A percentile compares a stretch with the other conserved stretches of the same genome.
Conservation (phyloP, 2,329 filamentous ascomycete genomes). For the Penicillium sp. region DNA sequence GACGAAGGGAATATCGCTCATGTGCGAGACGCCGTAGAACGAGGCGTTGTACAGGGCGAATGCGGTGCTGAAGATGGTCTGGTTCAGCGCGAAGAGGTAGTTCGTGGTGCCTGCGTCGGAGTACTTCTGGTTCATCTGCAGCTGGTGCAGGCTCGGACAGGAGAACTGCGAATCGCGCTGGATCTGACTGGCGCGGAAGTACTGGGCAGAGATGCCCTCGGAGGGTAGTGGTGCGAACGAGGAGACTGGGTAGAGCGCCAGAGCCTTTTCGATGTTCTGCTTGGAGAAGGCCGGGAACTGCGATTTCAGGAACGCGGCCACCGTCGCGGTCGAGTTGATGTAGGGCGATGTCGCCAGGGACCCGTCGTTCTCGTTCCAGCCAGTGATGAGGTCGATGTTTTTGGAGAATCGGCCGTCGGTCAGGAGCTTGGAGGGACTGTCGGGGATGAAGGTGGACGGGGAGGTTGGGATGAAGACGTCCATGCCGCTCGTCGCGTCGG, state of each 20-base stretch:
- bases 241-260: conserved; percentile 9
- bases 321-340: no score
- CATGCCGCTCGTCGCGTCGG: conserved; percentile 2
- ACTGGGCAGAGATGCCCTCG: conserved; percentile 8
- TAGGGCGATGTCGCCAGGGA: conserved; percentile 8
- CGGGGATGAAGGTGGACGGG: conserved; percentile 12
- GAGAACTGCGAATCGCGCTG: conserved; percentile 5
- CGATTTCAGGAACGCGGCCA: no score
- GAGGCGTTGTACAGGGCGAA: not conserved
- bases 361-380: conserved; percentile 12
- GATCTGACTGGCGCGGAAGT: conserved; percentile 11
- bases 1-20: conserved; percentile 14
- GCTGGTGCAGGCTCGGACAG: conserved; percentile 6
- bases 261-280: conserved; percentile 4
- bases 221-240: conserved; percentile 1
- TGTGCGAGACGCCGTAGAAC: conserved; percentile 8
- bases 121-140: conserved; percentile 13
- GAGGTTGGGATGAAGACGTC: conserved; percentile 9
- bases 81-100: conserved; percentile 12
- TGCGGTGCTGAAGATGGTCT: conserved; percentile 11
- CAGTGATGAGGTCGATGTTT: conserved; percentile 12
- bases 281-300: conserved; percentile 2
- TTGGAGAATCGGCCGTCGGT: conserved; percentile 10
- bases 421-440: conserved; percentile 10
- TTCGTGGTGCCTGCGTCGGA: conserved; percentile 5